Base-by-base conservation (phyloP, 257 asterid genomes). In the Salvia splendens region DNA sequence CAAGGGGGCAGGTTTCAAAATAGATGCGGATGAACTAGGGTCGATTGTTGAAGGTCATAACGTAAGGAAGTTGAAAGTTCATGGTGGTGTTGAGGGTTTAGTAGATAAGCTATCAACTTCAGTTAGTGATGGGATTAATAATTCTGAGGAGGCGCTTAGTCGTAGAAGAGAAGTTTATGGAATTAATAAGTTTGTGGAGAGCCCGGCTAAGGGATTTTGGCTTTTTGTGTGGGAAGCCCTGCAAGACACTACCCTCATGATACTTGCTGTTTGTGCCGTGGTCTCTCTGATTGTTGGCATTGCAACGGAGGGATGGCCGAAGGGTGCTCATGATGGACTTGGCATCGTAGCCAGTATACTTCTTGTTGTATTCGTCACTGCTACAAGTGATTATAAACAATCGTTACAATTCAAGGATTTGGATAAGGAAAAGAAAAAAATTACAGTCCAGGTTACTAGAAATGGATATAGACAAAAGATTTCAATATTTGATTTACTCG, bases 241-340 rank as follows among this genome's bases (percentile, higher is more conserved):
- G 74, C 97, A 90, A 82, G 97, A 90, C 62, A 86, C 96, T 42
- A 90, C 97, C n/a, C 95, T 90, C 66, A 90, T 90, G 97, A 90
- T 90, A 55, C 97, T 90, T 81, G 95, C 80, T 46, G 84, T 83
- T 3, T 90, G 97, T 77, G 89, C 97, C 16, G 62, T 87, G 47
- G 89, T 90, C 17, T 90, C 97, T 54, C 71, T 90, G 75, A 64
- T 79, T 52, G 97, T 90, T 50, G 97, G 97, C 32, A 87, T 90
- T 50, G 86, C 91, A 45, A 87, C 97, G 0, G 97, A 90, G 81
- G 97, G 97, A 67, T 90, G 97, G 97, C 97, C 96, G 4, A 82
- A 72, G 65, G 97, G 97, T 15, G 96, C 96, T 69, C 97, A 90
- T 65, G 97, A 90, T 68, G 97, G 97, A 41, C 90, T 90, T 65